Evolutionary conservation across 179 eudicot species (phyloP), one percentile per base, ranked within the genome.

Genomic region (Spergularia azorica): DNA sequence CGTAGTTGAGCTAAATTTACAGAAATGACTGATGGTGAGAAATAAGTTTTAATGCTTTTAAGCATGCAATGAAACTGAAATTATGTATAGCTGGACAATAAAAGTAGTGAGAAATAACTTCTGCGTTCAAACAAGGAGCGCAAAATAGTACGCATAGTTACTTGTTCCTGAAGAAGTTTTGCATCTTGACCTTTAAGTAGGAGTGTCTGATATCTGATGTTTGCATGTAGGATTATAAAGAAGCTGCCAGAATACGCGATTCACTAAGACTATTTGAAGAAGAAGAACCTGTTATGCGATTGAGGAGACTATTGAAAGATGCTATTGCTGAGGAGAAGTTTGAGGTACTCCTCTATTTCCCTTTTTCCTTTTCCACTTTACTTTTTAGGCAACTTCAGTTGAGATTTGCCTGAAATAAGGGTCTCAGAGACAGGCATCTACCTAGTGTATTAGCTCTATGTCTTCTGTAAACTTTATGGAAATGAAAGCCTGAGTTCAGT

Each of bases 221-320:
- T 39, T 36, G 17, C 20, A 12, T 71, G 68, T 18, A 94, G 98
- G 92, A 94, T 83, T 94, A 89, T 70, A 83, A 92, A 81, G 97
- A 94, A 83, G 98, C 98, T 10, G 98, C 97, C 3, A 88, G 98
- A 78, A 76, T 94, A 78, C 97, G 98, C 36, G 98, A 94, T 86
- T 90, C 98, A 2, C 79, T 94, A 84, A 92, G 84, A 79, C 50
- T 77, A 26, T 92, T 92, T 71, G 98, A 94, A 84, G 93, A 94
- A 70, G 93, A 89, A 75, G 98, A 94, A 76, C 98, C 98, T 0
- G 86, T 94, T 79, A 83, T 94, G 82, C 92, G 92, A 16, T 84
- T 92, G 73, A 80, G 88, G 73, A 87, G 94, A 67, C 81, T 87
- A 83, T 52, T 94, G 79, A 90, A 87, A 79, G 90, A 90, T 77